Percentiles rank a stretch among this genome's conserved stretches.
Evolutionary conservation across 176 grass and related monocot genomes (phyloP).

Genomic region (Aegilops sharonensis): DNA sequence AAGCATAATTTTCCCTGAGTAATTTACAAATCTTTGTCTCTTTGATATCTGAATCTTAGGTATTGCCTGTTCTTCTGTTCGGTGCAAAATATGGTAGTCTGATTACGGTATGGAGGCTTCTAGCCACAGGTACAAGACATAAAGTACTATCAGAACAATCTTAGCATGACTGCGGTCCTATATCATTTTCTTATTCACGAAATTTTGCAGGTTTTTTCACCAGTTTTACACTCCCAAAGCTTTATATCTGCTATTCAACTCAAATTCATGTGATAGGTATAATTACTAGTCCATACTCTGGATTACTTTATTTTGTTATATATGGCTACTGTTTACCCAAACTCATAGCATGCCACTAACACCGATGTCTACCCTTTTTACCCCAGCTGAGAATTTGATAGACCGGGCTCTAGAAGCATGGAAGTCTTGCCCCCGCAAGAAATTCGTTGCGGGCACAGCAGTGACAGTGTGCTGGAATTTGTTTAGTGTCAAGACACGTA

Average conservation of each 20-base stretch:
- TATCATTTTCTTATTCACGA: constrained; percentile 11
- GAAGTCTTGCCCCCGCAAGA: constrained; percentile 85
- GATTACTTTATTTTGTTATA: not conserved
- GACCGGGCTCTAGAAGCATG: constrained; percentile 53
- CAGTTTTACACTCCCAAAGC: constrained; percentile 80
- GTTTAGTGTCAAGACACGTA: constrained; percentile 66
- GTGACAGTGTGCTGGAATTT: constrained; percentile 90
- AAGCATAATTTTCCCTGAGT: not conserved
- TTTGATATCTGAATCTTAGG: constrained; percentile 38
- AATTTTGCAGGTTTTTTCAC: constrained; percentile 76
- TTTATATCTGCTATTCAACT: constrained; percentile 62
- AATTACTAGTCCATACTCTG: not conserved
- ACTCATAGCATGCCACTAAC: not conserved
- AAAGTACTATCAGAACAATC: not conserved
- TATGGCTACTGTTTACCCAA: not conserved
- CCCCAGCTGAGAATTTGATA: constrained; percentile 48
- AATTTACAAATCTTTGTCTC: not conserved
- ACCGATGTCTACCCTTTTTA: not conserved
- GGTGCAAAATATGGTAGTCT: constrained; percentile 70
- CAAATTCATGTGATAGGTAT: constrained; percentile 75
- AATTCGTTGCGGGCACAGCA: constrained; percentile 59
- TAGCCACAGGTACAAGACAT: constrained; percentile 54
- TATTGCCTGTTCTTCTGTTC: constrained; percentile 64
- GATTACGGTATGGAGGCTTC: constrained; percentile 54
- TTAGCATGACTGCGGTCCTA: not conserved